A percentile compares a stretch with the other conserved stretches of the same genome.
phyloP scores from a whole-genome alignment of 768 basidiomycete species.

The Pleurotus cornucopiae region DNA sequence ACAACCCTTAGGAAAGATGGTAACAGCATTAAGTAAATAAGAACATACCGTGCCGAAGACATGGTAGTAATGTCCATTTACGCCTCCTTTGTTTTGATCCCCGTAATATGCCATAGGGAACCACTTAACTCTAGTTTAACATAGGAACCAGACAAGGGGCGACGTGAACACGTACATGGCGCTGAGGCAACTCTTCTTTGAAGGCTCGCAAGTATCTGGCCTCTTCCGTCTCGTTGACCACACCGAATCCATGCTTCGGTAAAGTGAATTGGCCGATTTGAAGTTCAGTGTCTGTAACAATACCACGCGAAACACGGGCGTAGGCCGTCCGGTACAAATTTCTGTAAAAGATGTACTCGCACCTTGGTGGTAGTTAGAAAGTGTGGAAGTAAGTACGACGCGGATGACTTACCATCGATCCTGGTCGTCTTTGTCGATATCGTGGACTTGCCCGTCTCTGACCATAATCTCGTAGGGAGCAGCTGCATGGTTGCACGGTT shows the following conservation, averaged over 20 bases:
- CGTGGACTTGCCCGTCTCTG: constrained; percentile 73
- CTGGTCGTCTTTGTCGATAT: constrained; percentile 69
- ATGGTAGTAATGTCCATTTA: constrained; percentile 72
- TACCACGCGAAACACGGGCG: constrained; percentile 75
- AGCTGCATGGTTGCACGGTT: constrained; percentile 38
- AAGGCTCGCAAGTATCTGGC: constrained; percentile 64
- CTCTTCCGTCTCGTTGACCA: constrained; percentile 53
- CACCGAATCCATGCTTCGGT: constrained; percentile 50
- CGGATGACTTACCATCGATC: constrained; percentile 57
- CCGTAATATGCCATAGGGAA: constrained; percentile 73
- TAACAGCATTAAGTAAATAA: background rate
- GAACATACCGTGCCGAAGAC: constrained; percentile 65
- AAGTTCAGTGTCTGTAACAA: constrained; percentile 87
- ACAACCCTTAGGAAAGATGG: constrained; percentile 13
- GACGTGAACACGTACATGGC: constrained; percentile 44
- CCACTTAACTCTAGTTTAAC: constrained; percentile 43
- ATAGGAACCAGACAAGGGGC: background rate
- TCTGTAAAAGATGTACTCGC: constrained; percentile 87
- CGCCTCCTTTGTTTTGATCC: constrained; percentile 46
- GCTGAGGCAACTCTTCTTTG: constrained; percentile 62
- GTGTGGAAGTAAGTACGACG: background rate
- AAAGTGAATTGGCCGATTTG: constrained; percentile 85
- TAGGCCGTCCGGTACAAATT: constrained; percentile 79
- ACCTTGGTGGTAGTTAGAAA: constrained; percentile 40
- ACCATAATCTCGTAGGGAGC: constrained; percentile 74